Percentiles rank a stretch among this genome's conserved stretches.
Evolutionary conservation across 176 grass and related monocot genomes (phyloP).

Genomic region (Carex kokanica): DNA sequence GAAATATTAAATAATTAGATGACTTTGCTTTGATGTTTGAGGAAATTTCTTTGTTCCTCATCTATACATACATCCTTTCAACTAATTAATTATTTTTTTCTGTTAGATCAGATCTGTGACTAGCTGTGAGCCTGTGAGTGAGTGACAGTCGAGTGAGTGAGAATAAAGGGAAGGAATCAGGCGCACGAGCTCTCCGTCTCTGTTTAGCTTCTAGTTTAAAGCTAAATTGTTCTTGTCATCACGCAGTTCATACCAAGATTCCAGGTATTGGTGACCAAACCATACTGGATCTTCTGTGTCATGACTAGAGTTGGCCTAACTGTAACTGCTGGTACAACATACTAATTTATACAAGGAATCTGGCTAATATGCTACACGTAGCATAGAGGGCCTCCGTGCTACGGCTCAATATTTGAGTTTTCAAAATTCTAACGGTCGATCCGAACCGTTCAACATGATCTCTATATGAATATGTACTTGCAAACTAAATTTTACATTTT

Average conservation of each 20-base stretch:
- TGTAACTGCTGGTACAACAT: not conserved
- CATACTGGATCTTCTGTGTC: not conserved
- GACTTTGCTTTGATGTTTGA: too few relatives aligned
- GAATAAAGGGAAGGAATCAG: not conserved
- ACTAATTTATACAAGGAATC: too few relatives aligned
- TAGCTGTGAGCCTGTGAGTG: not conserved
- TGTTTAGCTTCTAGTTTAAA: not conserved
- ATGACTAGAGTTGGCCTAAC: not conserved
- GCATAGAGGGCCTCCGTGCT: too few relatives aligned
- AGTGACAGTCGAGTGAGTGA: not conserved
- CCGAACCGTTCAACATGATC: too few relatives aligned
- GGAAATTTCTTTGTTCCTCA: too few relatives aligned
- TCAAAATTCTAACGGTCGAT: too few relatives aligned
- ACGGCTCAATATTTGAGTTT: too few relatives aligned
- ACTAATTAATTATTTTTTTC: not conserved
- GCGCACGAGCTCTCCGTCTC: constrained; percentile 3
- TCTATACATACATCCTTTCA: not conserved
- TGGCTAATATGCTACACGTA: too few relatives aligned
- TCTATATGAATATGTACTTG: too few relatives aligned
- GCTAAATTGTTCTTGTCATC: constrained; percentile 2
- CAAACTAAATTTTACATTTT: too few relatives aligned
- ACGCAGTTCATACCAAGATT: not conserved
- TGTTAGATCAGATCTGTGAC: not conserved
- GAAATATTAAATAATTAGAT: too few relatives aligned
- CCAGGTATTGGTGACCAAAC: not conserved